Percentiles rank a stretch among this genome's conserved stretches.
phyloP scores from a whole-genome alignment of 371 early-diverging fungal genomes.

The Rhizomucor miehei region DNA sequence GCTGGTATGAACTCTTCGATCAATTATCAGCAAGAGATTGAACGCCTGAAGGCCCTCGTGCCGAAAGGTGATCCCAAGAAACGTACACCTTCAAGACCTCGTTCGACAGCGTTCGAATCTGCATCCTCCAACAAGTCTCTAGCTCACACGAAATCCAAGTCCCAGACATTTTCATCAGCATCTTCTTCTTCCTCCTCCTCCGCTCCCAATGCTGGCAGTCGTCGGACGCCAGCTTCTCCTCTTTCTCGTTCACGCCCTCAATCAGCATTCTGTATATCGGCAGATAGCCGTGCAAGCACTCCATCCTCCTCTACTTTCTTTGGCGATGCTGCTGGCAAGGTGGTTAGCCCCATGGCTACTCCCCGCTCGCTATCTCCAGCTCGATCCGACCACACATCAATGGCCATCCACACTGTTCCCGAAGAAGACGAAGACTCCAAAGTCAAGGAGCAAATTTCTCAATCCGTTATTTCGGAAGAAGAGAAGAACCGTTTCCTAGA shows the following conservation, averaged over 20 bases:
- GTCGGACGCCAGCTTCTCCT: not conserved
- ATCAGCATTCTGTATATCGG: not conserved
- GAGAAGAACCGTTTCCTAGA: slow-evolving; percentile 41
- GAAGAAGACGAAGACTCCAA: slow-evolving; percentile 10
- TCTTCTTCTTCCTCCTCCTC: not conserved
- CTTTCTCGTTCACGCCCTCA: slow-evolving; percentile 1
- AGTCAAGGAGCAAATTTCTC: too few species aligned
- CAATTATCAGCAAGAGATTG: slow-evolving; percentile 45
- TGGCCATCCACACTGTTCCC: slow-evolving; percentile 8
- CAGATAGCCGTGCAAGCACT: slow-evolving; percentile 2
- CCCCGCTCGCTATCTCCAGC: slow-evolving; percentile 20
- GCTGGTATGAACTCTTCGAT: slow-evolving; percentile 47
- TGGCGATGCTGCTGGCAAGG: not conserved
- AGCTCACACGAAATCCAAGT: not conserved
- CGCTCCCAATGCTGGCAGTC: not conserved
- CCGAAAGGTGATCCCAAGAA: slow-evolving; percentile 29
- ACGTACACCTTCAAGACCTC: slow-evolving; percentile 3
- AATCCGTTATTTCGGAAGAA: slow-evolving; percentile 31
- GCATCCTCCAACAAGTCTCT: slow-evolving; percentile 11
- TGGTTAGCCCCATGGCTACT: slow-evolving; percentile 19
- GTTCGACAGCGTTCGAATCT: slow-evolving; percentile 21
- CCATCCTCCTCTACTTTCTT: slow-evolving; percentile 6
- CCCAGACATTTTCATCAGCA: not conserved
- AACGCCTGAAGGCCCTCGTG: slow-evolving; percentile 42
- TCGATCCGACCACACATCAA: slow-evolving; percentile 7